Percentiles rank a stretch among this genome's conserved stretches.
Conservation (phyloP, 306 rosid genomes). For the Calophaca sinica region DNA sequence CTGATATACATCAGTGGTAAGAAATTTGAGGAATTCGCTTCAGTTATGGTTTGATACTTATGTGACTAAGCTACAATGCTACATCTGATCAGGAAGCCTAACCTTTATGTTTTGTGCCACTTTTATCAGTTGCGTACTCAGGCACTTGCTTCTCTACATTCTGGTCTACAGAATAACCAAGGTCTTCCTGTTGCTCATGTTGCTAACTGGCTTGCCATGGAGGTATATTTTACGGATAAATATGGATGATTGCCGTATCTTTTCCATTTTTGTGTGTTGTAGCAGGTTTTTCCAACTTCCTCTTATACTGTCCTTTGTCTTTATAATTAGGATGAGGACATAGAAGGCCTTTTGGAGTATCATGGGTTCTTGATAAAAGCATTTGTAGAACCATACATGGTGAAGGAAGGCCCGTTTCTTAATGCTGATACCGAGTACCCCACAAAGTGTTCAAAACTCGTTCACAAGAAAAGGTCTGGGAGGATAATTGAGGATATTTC, state of each 20-base stretch:
- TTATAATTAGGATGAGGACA: constrained; percentile 79
- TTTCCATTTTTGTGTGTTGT: constrained; percentile 2
- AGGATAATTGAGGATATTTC: constrained; percentile 66
- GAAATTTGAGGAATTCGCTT: constrained; percentile 35
- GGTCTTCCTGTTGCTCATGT: constrained; percentile 83
- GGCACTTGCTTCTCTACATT: constrained; percentile 95
- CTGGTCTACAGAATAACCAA: constrained; percentile 90
- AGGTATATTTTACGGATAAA: constrained; percentile 64
- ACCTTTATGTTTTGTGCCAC: constrained; percentile 40
- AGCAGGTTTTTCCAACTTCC: constrained; percentile 38
- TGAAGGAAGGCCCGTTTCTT: constrained; percentile 88
- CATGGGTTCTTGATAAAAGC: constrained; percentile 78
- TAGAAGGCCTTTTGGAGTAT: constrained; percentile 75
- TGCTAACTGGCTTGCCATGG: constrained; percentile 93
- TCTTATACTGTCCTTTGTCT: constrained; percentile 44
- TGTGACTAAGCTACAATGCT: constrained; percentile 22
- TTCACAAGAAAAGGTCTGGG: constrained; percentile 72
- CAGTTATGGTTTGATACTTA: constrained; percentile 33
- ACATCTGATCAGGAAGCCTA: constrained; percentile 32
- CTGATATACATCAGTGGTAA: constrained; percentile 26
- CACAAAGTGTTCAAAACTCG: constrained; percentile 88
- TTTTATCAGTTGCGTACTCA: constrained; percentile 83
- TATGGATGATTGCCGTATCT: constrained; percentile 32
- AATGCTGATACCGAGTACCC: constrained; percentile 76
- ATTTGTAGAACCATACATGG: constrained; percentile 84